These are phyloP conservation scores for Cryptococcus amylolentus DNA, from an alignment of 1,284 basidiomycete species.

Conservation along the genomic window DNA sequence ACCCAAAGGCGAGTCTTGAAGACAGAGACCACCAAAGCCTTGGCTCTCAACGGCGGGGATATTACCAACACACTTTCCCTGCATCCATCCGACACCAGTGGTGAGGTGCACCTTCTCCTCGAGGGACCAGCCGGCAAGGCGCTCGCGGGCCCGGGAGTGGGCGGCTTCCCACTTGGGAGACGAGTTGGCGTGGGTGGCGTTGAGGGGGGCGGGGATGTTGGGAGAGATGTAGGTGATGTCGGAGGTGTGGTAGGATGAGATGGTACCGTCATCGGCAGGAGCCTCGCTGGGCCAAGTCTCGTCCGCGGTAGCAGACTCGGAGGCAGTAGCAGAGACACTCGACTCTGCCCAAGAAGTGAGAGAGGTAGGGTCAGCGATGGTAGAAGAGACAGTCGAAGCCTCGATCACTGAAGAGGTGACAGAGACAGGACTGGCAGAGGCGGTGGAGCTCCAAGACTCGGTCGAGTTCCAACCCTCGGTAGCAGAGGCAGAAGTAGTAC, in stretches of 20 bases:
- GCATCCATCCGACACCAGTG: conserved; percentile 50
- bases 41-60: conserved; percentile 61
- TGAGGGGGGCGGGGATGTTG: conserved; percentile 4
- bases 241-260: background rate
- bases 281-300: no score
- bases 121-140: conserved; percentile 47
- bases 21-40: conserved; percentile 65
- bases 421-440: no score
- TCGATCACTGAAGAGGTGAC: no score
- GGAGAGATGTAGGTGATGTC: conserved; percentile 9
- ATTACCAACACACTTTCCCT: conserved; percentile 63
- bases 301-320: no score
- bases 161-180: conserved; percentile 29
- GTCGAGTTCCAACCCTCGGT: no score
- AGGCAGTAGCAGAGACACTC: no score
- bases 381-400: no score
- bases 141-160: conserved; percentile 41
- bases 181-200: conserved; percentile 4
- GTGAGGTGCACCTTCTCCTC: conserved; percentile 53
- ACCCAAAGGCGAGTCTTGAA: conserved; percentile 57
- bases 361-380: no score
- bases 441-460: no score
- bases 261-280: no score
- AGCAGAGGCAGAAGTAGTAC: no score
- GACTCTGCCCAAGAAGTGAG: no score